Percentiles rank a stretch among this genome's conserved stretches.
phyloP scores from a whole-genome alignment of 2,329 filamentous ascomycete genomes.

The Rhinocladiella mackenziei region DNA sequence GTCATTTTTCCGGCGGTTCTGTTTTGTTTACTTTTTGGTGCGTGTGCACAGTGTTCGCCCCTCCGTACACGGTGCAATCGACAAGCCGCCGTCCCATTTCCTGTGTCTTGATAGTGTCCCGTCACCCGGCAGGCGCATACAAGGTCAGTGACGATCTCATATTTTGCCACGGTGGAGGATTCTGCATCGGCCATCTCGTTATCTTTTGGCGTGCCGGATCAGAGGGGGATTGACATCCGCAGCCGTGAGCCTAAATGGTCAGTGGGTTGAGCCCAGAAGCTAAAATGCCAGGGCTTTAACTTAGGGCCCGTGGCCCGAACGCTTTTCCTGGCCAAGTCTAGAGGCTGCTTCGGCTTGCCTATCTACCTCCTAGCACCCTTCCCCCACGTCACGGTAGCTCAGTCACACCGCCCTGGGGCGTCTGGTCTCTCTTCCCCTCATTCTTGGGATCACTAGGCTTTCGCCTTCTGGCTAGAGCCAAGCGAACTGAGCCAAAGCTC shows the following conservation, averaged over 20 bases:
- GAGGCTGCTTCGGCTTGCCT: not conserved
- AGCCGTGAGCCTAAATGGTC: not conserved
- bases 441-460: not conserved
- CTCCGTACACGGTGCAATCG: not conserved
- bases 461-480: not conserved
- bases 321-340: slow-evolving; percentile 1
- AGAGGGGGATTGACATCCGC: not conserved
- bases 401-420: no score
- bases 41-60: not conserved
- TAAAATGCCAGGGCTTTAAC: slow-evolving; percentile 5
- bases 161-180: not conserved
- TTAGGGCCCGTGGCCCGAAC: slow-evolving; percentile 2
- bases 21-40: slow-evolving; percentile 5
- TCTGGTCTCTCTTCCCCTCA: no score
- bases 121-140: not conserved
- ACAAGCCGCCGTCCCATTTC: not conserved
- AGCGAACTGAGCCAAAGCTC: no score
- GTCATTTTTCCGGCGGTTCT: slow-evolving; percentile 13
- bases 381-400: no score
- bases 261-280: not conserved
- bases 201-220: slow-evolving; percentile 5
- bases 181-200: slow-evolving; percentile 1
- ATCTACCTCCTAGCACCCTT: no score
- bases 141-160: slow-evolving; percentile 11
- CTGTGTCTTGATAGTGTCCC: not conserved